Base-by-base conservation (phyloP, 139 green algal species). In the Chlamydomonas schloesseri region DNA sequence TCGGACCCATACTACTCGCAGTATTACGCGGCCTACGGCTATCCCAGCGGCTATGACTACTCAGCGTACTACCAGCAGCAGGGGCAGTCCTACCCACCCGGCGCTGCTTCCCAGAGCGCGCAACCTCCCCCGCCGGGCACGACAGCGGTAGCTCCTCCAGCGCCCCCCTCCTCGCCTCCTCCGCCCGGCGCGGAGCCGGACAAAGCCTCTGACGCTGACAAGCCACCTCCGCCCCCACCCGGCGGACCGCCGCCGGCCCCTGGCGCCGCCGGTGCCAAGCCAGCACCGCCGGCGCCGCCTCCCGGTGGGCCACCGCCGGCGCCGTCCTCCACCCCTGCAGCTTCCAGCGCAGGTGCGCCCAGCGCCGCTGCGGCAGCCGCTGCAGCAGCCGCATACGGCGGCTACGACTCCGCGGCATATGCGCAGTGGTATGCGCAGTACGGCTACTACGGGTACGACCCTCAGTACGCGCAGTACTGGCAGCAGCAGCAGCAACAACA, bases 31-130 rank as follows among this genome's bases (percentile, higher is more conserved):
- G 42, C 78, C 3, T 67, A 84, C 34, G 78, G 78, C 46, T 85
- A 84, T 24, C n/a, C 33, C 4, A n/a, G 8, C 28, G 47, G 64
- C 17, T 84, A 85, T 37, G 69, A 85, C 14, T 65, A 75, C 18
- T 53, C 79, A 17, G 65, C 79, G 11, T 85, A 85, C 50, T 85
- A 85, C 57, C 79, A 85, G 34, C 79, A 85, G 11, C 47, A 76
- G 10, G 21, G 6, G 3, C n/a, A n/a, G n/a, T n/a, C n/a, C 17
- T 20, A 18, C 11, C 26, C 36, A 34, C 6, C 74, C 23, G 55
- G 17, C 24, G n/a, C 53, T 18, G 74, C 17, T 50, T 5, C 42
- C 42, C 17, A 2, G 64, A 11, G 55, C 23, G 8, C 9, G 24
- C 23, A 34, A 53, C 24, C n/a, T 71, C 64, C 64, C 11, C 64